These are phyloP conservation scores for Microbotryum silenes-acaulis DNA, from an alignment of 1,284 basidiomycete species.

Conservation along the genomic window DNA sequence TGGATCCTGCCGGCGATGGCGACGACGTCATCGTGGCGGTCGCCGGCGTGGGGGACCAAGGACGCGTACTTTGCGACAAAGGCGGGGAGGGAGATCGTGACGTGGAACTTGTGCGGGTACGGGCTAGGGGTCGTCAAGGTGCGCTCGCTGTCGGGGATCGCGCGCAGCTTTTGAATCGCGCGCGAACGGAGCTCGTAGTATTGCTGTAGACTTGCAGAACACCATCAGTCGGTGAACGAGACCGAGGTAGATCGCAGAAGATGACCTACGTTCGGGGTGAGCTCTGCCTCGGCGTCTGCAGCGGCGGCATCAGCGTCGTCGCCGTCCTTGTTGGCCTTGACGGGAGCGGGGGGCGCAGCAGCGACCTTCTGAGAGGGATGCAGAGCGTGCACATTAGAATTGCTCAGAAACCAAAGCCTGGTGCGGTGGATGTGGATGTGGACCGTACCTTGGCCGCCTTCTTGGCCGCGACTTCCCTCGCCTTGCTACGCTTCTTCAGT, in stretches of 20 bases:
- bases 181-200: slow-evolving; percentile 91
- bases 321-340: slow-evolving; percentile 43
- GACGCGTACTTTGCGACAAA: slow-evolving; percentile 71
- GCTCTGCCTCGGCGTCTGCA: slow-evolving; percentile 57
- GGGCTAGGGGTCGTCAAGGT: slow-evolving; percentile 60
- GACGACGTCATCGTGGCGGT: slow-evolving; percentile 40
- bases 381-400: no score
- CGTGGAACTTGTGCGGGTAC: slow-evolving; percentile 99
- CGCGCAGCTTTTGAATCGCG: slow-evolving; percentile 76
- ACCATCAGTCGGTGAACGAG: neutral
- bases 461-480: slow-evolving; percentile 70
- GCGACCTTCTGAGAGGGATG: slow-evolving; percentile 36
- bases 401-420: no score
- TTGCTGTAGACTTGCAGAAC: slow-evolving; percentile 54
- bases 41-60: slow-evolving; percentile 49
- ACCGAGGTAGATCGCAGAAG: neutral
- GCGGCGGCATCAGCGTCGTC: slow-evolving; percentile 38
- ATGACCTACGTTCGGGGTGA: slow-evolving; percentile 65
- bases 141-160: slow-evolving; percentile 55
- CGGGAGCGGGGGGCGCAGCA: slow-evolving; percentile 38
- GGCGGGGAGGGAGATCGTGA: slow-evolving; percentile 64
- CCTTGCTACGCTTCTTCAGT: slow-evolving; percentile 81
- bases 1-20: slow-evolving; percentile 82
- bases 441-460: slow-evolving; percentile 61
- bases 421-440: neutral